Evolutionary conservation across 495 filamentous ascomycete species (phyloP).

Genomic region (Tricharina praecox): DNA sequence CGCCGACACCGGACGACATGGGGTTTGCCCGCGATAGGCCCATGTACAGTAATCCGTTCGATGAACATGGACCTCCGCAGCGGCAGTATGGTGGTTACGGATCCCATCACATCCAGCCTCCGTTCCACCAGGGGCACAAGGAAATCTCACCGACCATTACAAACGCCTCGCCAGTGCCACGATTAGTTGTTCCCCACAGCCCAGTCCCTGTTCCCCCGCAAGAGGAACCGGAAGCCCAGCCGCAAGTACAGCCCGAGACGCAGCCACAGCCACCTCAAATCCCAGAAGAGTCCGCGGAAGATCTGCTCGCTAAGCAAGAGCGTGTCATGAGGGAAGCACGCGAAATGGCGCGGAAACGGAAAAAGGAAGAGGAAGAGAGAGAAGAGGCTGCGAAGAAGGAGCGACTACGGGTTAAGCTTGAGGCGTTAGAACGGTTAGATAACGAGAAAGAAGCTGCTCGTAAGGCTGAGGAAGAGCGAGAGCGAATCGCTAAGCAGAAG

Average conservation of each 20-base stretch:
- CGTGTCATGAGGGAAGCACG: conserved; percentile 71
- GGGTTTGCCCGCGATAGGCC: conserved; percentile 17
- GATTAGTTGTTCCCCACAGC: not conserved
- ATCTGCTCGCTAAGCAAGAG: conserved; percentile 54
- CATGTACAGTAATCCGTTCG: conserved; percentile 1
- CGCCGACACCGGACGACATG: conserved; percentile 26
- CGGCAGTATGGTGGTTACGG: conserved; percentile 1
- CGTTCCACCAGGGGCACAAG: not conserved
- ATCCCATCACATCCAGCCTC: not conserved
- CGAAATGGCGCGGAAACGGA: conserved; percentile 58
- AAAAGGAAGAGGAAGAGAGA: conserved; percentile 60
- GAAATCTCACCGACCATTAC: conserved; percentile 2
- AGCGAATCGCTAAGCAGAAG: conserved; percentile 20
- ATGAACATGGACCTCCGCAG: not conserved
- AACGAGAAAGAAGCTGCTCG: conserved; percentile 38
- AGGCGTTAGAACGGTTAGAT: conserved; percentile 52
- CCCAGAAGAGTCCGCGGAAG: conserved; percentile 32
- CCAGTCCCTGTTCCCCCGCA: not conserved
- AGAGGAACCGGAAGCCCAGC: not conserved
- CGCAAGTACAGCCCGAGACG: conserved; percentile 11
- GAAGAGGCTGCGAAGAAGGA: conserved; percentile 67
- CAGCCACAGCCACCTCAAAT: conserved; percentile 25
- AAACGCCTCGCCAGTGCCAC: not conserved
- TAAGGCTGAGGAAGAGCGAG: conserved; percentile 29
- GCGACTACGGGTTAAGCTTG: conserved; percentile 68